These are phyloP conservation scores for Schrenkiella parvula DNA, from an alignment of 345 rosid genomes.

Conservation along the genomic window DNA sequence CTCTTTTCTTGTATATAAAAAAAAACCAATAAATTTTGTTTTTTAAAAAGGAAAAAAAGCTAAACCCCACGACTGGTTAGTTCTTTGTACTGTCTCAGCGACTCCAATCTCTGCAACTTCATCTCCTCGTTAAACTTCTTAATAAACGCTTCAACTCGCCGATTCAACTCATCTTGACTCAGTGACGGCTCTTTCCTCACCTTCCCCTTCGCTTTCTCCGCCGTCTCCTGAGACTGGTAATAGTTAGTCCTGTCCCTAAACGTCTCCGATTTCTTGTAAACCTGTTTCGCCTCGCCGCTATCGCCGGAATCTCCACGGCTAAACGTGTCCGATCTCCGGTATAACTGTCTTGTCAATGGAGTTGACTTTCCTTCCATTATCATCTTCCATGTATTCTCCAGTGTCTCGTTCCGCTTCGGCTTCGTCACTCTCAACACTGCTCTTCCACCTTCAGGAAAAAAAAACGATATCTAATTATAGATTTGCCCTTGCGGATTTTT, in stretches of 20 bases:
- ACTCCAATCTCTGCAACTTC: constrained; percentile 80
- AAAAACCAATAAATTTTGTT: constrained; percentile 9
- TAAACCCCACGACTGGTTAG: constrained; percentile 39
- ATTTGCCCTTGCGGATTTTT: too few relatives aligned
- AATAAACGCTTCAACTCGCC: constrained; percentile 78
- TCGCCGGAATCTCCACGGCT: constrained; percentile 8
- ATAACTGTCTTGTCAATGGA: constrained; percentile 58
- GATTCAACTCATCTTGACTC: constrained; percentile 85
- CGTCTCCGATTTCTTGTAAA: constrained; percentile 58
- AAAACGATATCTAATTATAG: not conserved
- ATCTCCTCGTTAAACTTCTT: constrained; percentile 78
- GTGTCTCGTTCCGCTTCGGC: constrained; percentile 53
- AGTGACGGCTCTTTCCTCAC: constrained; percentile 58
- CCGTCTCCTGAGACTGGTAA: constrained; percentile 27
- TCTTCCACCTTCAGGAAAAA: constrained; percentile 4
- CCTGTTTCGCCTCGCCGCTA: constrained; percentile 11
- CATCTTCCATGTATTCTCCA: constrained; percentile 81
- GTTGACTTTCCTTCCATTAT: constrained; percentile 69
- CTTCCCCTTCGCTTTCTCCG: constrained; percentile 2
- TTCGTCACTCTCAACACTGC: constrained; percentile 23
- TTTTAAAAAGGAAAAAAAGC: not conserved
- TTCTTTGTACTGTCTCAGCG: constrained; percentile 55
- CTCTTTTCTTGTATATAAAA: not conserved
- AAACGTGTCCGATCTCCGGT: constrained; percentile 54
- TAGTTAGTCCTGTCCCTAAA: constrained; percentile 63